Evolutionary conservation across 495 filamentous ascomycete species (phyloP), one percentile per base, ranked within the genome.

Genomic region (Talaromyces proteolyticus): DNA sequence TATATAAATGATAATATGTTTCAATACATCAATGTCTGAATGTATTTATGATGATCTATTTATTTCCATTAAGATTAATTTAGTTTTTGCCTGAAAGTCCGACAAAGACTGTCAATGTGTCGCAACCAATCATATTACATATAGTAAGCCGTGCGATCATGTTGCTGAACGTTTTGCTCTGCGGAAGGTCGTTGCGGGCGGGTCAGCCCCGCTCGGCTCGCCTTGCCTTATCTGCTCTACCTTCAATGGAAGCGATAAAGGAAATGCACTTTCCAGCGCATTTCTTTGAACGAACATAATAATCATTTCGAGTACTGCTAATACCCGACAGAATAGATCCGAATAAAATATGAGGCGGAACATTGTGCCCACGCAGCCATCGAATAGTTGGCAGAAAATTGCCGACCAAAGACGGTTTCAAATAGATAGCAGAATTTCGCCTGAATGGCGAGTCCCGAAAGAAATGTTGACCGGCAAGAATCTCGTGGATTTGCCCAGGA

Each of bases 401-500:
- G 52, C 51, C 10, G 50, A 53, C 19, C 44, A 68, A 47, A 75
- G 74, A 46, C 60, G 67, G 22, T 54, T 69, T 17, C 44, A 47
- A 6, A 52, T 56, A 19, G 62, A 65, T 14, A 67, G 68, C 44
- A 65, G 65, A 47, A 64, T 64, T 6, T 59, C 61, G 8, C 3
- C 50, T 8, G 49, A 53, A 53, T 64, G 61, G 61, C 54, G 42
- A 34, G 38, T 64, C 10, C 36, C 56, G 1, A 44, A 40, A 3
- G 39, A 42, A 0, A 46, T 51, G n/a, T 42, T 53, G 17, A 50
- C 58, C 7, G 56, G 63, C 25, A 64, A 67, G 34, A 65, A 66
- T 49, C 69, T 77, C 23, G 66, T 75, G 53, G 60, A 67, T 11
- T 68, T 75, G 41, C 76, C 78, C 7, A 61, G 67, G 5, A 61